A percentile compares a stretch with the other conserved stretches of the same genome.
These are phyloP conservation scores for Penicillium macrosclerotiorum DNA, from an alignment of 495 filamentous ascomycete species.

Conservation along the genomic window DNA sequence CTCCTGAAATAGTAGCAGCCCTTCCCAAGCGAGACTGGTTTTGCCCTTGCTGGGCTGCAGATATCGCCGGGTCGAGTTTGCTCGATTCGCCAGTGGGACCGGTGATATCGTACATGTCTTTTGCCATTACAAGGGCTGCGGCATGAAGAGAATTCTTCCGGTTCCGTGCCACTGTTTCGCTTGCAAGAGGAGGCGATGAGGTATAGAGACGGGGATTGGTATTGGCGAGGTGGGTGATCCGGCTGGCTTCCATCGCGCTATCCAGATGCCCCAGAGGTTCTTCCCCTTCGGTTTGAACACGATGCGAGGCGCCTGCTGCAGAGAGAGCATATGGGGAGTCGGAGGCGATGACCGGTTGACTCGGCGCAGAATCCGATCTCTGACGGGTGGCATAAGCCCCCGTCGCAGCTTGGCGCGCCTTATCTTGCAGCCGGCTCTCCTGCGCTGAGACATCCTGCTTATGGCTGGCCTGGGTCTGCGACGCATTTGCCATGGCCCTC, in stretches of 20 bases:
- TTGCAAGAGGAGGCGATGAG: conserved; percentile 66
- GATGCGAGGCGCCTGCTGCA: conserved; percentile 61
- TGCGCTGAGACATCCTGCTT: conserved; percentile 49
- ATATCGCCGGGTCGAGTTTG: conserved; percentile 23
- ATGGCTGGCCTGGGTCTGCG: conserved; percentile 5
- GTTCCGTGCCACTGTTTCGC: conserved; percentile 71
- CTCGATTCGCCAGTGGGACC: conserved; percentile 39
- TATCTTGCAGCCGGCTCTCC: conserved; percentile 50
- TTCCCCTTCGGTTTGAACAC: conserved; percentile 29
- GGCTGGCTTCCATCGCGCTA: conserved; percentile 53
- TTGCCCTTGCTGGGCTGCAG: conserved; percentile 40
- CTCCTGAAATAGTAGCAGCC: conserved; percentile 31
- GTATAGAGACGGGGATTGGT: conserved; percentile 67
- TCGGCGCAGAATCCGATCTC: conserved; percentile 66
- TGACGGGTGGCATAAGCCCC: conserved; percentile 66
- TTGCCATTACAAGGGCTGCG: conserved; percentile 84
- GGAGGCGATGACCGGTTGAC: conserved; percentile 45
- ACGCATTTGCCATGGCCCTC: conserved; percentile 16
- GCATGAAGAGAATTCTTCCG: conserved; percentile 69
- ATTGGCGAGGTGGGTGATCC: conserved; percentile 52
- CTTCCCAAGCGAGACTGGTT: conserved; percentile 37
- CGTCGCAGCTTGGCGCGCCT: conserved; percentile 68
- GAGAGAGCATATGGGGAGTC: conserved; percentile 64
- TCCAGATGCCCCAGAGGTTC: conserved; percentile 30
- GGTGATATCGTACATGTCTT: conserved; percentile 71